Evolutionary conservation across 345 rosid genomes (phyloP), one percentile per base, ranked within the genome.

Genomic region (Capsella bursapastoris): DNA sequence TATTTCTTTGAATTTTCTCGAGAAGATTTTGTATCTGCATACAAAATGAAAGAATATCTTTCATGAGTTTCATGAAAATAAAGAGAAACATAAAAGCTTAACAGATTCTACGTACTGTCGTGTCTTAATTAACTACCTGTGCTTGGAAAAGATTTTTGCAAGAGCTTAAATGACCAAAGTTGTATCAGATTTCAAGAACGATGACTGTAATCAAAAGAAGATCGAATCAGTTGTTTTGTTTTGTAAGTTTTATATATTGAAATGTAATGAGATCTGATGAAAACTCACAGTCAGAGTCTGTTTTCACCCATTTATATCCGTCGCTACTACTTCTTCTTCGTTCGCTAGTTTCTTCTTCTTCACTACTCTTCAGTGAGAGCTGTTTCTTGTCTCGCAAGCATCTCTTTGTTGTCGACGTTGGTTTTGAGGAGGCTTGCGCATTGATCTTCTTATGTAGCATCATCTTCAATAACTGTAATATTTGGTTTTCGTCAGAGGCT

Each of bases 271-370:
- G 59, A 56, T 57, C 48, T 40, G 44, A 41, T 68, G 25, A 27
- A 31, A 70, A 77, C 96, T 87, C 76, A 92, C 97, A 92, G 59
- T 93, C 98, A 66, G 95, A 86, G 84, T 93, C 95, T 51, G 97
- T 93, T 77, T 87, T 90, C 75, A 82, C 94, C 98, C 98, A 91
- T 85, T 89, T 93, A 62, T 75, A 78, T 67, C 96, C 91, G 18
- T 89, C 87, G 16, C 64, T 82, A 16, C 71, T 81, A 55, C 79
- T 75, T 41, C 52, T 66, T 67, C 69, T 86, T 22, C 25, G 25
- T 37, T 83, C 72, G 48, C 60, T 69, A 9, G 73, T 79, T 51
- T 83, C 84, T 55, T 82, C 87, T 56, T 80, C 85, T 37, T 84
- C 81, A 62, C 80, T 85, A 49, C 47, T 83, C 60, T 61, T 77